Evolutionary conservation across 2,329 filamentous ascomycete species (phyloP).

Genomic region (Arthrinium phaeospermum): DNA sequence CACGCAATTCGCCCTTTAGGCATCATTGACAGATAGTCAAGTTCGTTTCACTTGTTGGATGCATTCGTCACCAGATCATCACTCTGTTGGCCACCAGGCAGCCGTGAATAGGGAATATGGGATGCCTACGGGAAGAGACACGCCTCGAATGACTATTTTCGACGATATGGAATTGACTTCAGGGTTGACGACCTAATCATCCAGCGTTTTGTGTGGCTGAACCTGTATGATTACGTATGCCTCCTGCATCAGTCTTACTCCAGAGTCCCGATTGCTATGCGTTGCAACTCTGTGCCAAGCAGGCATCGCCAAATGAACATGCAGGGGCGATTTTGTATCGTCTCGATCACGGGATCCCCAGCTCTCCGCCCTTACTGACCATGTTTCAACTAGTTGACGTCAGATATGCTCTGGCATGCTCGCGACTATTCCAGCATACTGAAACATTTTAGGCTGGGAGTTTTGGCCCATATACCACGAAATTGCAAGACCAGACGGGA

Average conservation of each 20-base stretch:
- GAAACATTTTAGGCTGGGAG: neutral
- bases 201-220: slow-evolving; percentile 27
- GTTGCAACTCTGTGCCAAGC: slow-evolving; percentile 33
- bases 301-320: slow-evolving; percentile 33
- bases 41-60: neutral
- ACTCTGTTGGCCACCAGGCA: neutral
- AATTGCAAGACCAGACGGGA: neutral
- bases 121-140: slow-evolving; percentile 14
- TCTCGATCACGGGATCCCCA: slow-evolving; percentile 25
- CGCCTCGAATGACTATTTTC: neutral
- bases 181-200: slow-evolving; percentile 21
- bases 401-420: neutral
- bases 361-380: neutral
- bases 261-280: neutral
- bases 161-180: slow-evolving; percentile 14
- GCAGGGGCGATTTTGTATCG: slow-evolving; percentile 34
- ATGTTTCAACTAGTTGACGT: slow-evolving; percentile 11
- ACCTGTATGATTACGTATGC: slow-evolving; percentile 27
- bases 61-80: neutral
- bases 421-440: neutral
- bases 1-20: slow-evolving; percentile 10
- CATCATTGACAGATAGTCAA: neutral
- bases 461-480: neutral
- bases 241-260: slow-evolving; percentile 5
- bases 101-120: neutral